Evolutionary conservation across 345 rosid genomes (phyloP), one percentile per base, ranked within the genome.

Genomic region (Gossypium stocksii): DNA sequence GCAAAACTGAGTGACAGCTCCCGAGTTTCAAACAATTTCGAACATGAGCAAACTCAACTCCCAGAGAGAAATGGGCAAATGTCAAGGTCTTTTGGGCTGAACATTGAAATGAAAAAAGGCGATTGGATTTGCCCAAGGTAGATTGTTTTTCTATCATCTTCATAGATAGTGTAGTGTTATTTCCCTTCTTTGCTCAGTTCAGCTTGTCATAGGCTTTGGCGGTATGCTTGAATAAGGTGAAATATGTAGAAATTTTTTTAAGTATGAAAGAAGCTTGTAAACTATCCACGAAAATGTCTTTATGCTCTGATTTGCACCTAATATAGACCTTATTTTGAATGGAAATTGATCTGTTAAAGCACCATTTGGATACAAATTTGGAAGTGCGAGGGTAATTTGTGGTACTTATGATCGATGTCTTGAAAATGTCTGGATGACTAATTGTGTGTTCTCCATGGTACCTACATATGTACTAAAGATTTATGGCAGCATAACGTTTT

Each of bases 121-220:
- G 99, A 95, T 78, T 95, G 99, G 99, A 82, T 86, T 63, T 95
- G 99, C 78, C 75, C 85, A 13, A 90, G 99, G 99, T 89, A 80
- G 68, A 29, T 65, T n/a, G 7, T 70, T 58, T 19, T 48, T 59
- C 23, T 20, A 16, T 57, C 3, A 54, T 7, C 27, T 77, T 46
- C 27, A 48, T 60, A 15, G 10, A 9, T 52, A 38, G 25, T 16
- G 27, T 16, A 59, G 16, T 22, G 62, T 38, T 69, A 58, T 68
- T 7, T 59, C 51, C 38, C 6, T 27, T 57, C 23, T 70, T 51
- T 29, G 15, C 41, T n/a, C n/a, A 17, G 62, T 44, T 14, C 16
- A 51, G 56, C 7, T 51, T 17, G 16, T 51, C 6, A 4, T 45
- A 45, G 10, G 10, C 16, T 64, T 27, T n/a, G 45, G 27, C 70